Evolutionary conservation across 1,284 basidiomycete species (phyloP).

Genomic region (Schizopora paradoxa): DNA sequence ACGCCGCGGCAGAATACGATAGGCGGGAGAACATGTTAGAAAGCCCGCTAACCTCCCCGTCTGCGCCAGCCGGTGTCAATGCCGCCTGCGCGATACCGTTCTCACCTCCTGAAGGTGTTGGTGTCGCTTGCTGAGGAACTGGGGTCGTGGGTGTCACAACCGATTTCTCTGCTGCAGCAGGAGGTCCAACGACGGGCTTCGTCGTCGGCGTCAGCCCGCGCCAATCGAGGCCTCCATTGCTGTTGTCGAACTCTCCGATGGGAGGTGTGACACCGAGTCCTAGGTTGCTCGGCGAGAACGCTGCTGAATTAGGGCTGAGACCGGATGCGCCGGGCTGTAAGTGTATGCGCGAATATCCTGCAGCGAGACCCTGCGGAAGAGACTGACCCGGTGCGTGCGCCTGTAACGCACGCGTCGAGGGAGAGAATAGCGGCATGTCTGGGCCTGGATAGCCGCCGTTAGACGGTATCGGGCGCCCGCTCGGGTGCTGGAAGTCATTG

Average conservation of each 20-base stretch:
- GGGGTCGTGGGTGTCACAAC: neutral
- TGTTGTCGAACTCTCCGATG: neutral
- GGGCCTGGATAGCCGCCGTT: slow-evolving; percentile 26
- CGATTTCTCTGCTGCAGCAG: neutral
- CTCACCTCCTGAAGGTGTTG: slow-evolving; percentile 10
- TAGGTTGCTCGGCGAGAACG: slow-evolving; percentile 25
- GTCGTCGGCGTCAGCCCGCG: slow-evolving; percentile 2
- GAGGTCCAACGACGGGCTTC: neutral
- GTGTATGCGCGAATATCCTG: slow-evolving; percentile 81
- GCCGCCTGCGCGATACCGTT: neutral
- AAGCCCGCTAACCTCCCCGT: slow-evolving; percentile 27
- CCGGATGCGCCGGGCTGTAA: slow-evolving; percentile 50
- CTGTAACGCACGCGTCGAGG: slow-evolving; percentile 63
- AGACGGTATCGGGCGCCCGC: slow-evolving; percentile 27
- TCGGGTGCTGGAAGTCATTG: neutral
- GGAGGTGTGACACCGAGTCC: neutral
- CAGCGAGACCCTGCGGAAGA: slow-evolving; percentile 82
- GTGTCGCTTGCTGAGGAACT: slow-evolving; percentile 21
- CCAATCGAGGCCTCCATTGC: neutral
- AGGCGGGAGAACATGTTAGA: slow-evolving; percentile 46
- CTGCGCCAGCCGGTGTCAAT: neutral
- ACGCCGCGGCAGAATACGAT: slow-evolving; percentile 41
- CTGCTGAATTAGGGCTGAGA: slow-evolving; percentile 35
- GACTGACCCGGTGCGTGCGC: slow-evolving; percentile 80
- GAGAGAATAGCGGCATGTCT: slow-evolving; percentile 43